Conservation (phyloP, 139 green algal species). For the Microglena sp. region DNA sequence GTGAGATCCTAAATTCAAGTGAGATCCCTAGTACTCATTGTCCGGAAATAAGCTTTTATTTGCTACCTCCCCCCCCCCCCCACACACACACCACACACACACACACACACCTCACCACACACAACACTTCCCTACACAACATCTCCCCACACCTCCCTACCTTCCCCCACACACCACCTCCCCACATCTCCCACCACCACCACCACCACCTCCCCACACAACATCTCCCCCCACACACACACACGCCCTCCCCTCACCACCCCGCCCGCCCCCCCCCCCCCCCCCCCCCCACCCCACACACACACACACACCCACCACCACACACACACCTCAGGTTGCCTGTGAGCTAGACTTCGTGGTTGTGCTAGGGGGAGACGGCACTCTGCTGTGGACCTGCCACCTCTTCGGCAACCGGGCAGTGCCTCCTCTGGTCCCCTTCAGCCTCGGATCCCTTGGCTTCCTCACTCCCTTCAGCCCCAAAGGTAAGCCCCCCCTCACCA, state of each 20-base stretch:
- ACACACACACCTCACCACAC: too few relatives aligned
- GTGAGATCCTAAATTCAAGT: too few relatives aligned
- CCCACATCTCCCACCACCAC: too few relatives aligned
- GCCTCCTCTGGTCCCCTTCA: slow-evolving; percentile 76
- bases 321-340: slow-evolving; percentile 36
- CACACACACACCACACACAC: too few relatives aligned
- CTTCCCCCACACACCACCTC: background rate
- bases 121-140: too few relatives aligned
- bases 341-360: slow-evolving; percentile 67
- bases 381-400: slow-evolving; percentile 80
- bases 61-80: too few relatives aligned
- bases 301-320: too few relatives aligned
- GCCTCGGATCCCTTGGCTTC: slow-evolving; percentile 86
- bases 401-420: slow-evolving; percentile 65
- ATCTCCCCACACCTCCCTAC: too few relatives aligned
- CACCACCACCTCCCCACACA: background rate
- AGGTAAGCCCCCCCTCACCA: too few relatives aligned
- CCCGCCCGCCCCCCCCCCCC: background rate
- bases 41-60: too few relatives aligned
- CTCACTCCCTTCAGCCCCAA: slow-evolving; percentile 82
- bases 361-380: slow-evolving; percentile 81
- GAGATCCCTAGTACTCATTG: too few relatives aligned
- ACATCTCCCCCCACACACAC: too few relatives aligned
- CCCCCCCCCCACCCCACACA: slow-evolving; percentile 18
- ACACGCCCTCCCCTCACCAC: slow-evolving; percentile 2